Base-by-base conservation (phyloP, 1,139 yeast genomes). In the Scheffersomyces cryptocercus region DNA sequence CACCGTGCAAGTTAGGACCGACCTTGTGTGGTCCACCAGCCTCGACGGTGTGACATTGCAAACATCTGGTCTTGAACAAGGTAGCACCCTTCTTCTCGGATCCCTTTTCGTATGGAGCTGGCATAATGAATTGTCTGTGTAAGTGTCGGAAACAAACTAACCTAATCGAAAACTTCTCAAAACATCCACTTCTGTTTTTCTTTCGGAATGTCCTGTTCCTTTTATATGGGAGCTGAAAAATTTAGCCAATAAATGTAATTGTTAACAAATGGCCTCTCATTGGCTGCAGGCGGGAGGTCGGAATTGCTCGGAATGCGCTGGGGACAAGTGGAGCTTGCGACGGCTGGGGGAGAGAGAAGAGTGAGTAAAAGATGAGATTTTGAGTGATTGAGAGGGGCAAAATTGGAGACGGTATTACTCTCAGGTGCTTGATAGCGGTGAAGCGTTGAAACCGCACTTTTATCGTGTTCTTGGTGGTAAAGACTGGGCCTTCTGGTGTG, bases 41-140 rank as follows among this genome's bases (percentile, higher is more conserved):
- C 74, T 93, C 98, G 58, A 85, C 85, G 64, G 99, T 93, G 85
- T 93, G 99, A 77, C 99, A 93, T 80, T 93, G 99, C 62, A 90
- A 82, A 77, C 99, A 93, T 85, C 99, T 88, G 57, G 98, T 93
- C 81, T 93, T 93, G 85, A 93, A 93, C 60, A 93, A 82, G 68
- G 88, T 89, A 58, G 98, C 97, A 81, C 99, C 99, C 79, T 93
- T 93, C 83, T 90, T 88, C 68, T 88, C 95, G 66, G 84, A 82
- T 70, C 97, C 96, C 62, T 75, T 68, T 74, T 80, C 84, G 68
- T 54, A 80, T 73, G 77, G 75, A 69, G 84, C 84, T 71, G 85
- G 84, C 85, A 80, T 80, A 56, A 47, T 59, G 30, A 9, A 30
- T 13, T 36, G 35, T 43, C 36, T 41, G 39, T 42, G 30, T 30